These are phyloP conservation scores for Periconia digitata DNA, from an alignment of 2,329 filamentous ascomycete species.

Conservation along the genomic window DNA sequence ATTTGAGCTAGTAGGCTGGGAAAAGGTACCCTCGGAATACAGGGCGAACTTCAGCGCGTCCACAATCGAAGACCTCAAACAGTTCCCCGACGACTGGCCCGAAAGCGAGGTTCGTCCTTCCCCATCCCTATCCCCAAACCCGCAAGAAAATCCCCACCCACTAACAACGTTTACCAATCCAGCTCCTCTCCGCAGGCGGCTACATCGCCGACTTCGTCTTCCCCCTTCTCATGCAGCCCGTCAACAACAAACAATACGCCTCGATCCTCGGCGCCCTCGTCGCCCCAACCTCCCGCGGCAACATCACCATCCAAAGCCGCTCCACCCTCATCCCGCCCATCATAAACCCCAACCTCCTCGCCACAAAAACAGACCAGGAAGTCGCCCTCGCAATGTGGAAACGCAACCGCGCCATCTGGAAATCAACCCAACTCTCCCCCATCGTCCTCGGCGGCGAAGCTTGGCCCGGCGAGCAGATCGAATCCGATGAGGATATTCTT, in stretches of 20 bases:
- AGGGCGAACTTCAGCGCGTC: background rate
- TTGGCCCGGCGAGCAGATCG: constrained; percentile 19
- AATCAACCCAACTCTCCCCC: background rate
- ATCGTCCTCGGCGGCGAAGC: constrained; percentile 11
- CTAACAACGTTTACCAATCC: no score
- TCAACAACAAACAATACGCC: constrained; percentile 29
- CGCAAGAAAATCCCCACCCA: no score
- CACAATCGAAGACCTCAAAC: constrained; percentile 12
- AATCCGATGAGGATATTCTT: constrained; percentile 23
- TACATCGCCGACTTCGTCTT: background rate
- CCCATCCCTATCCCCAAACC: constrained; percentile 25
- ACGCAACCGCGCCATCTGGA: constrained; percentile 30
- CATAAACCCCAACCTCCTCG: constrained; percentile 42
- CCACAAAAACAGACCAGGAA: constrained; percentile 32
- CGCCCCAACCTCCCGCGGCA: constrained; percentile 40
- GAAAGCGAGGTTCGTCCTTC: constrained; percentile 34
- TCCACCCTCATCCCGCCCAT: constrained; percentile 33
- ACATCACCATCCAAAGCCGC: constrained; percentile 32
- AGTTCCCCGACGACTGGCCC: constrained; percentile 25
- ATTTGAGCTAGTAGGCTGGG: constrained; percentile 12
- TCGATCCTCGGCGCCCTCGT: constrained; percentile 33
- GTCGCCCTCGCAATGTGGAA: constrained; percentile 37
- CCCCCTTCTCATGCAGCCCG: constrained; percentile 6
- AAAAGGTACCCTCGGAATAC: constrained; percentile 13
- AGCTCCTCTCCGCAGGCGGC: background rate